A percentile compares a stretch with the other conserved stretches of the same genome.
Conservation (phyloP, 768 basidiomycete species). For the Calocybe cyanea region DNA sequence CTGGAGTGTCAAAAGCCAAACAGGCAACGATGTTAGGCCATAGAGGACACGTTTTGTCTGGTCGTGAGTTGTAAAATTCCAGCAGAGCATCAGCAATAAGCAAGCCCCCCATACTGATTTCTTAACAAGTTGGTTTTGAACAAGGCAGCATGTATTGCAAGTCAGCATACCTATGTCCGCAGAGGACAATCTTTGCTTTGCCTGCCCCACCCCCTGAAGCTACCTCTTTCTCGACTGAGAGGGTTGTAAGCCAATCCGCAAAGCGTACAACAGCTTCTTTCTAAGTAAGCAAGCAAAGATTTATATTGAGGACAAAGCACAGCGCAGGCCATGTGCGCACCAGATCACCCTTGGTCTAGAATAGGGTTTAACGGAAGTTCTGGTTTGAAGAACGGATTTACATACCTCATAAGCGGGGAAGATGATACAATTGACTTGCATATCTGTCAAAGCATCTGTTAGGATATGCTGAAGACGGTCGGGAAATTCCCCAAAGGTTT, state of each 20-base stretch:
- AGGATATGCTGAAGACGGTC: constrained; percentile 74
- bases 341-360: constrained; percentile 84
- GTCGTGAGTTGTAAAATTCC: constrained; percentile 65
- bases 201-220: constrained; percentile 74
- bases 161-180: constrained; percentile 73
- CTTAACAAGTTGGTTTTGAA: neutral
- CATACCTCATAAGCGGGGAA: constrained; percentile 88
- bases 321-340: constrained; percentile 40
- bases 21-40: constrained; percentile 90
- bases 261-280: constrained; percentile 79
- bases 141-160: neutral
- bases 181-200: constrained; percentile 77
- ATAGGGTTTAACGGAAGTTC: neutral
- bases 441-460: constrained; percentile 53
- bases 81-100: constrained; percentile 81
- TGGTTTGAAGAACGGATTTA: neutral
- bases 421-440: constrained; percentile 66
- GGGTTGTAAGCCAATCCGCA: constrained; percentile 88
- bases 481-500: constrained; percentile 78
- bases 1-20: constrained; percentile 89
- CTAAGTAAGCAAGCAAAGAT: constrained; percentile 32
- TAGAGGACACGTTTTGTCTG: constrained; percentile 60
- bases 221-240: constrained; percentile 83
- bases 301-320: too few relatives aligned
- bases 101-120: constrained; percentile 84